Evolutionary conservation across 768 basidiomycete genomes (phyloP).

Genomic region (Hygrocybe punicea): DNA sequence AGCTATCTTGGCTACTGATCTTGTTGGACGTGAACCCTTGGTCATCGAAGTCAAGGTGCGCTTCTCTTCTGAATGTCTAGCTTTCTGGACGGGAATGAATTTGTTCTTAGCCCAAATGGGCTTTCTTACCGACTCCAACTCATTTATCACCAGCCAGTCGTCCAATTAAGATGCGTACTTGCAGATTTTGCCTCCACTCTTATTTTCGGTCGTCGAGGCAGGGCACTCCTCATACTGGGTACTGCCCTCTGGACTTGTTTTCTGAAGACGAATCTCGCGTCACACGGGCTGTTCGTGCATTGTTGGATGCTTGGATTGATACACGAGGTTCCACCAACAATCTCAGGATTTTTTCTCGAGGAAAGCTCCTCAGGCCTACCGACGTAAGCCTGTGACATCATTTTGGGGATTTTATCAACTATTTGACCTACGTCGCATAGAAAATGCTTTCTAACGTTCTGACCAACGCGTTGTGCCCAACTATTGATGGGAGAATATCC

Average conservation of each 20-base stretch:
- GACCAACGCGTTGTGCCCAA: slow-evolving; percentile 11
- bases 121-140: slow-evolving; percentile 67
- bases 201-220: slow-evolving; percentile 46
- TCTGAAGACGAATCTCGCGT: slow-evolving; percentile 65
- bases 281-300: slow-evolving; percentile 54
- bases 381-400: slow-evolving; percentile 44
- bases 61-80: neutral
- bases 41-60: slow-evolving; percentile 90
- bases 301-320: slow-evolving; percentile 72
- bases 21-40: slow-evolving; percentile 61
- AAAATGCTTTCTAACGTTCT: slow-evolving; percentile 10
- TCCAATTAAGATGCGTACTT: slow-evolving; percentile 63
- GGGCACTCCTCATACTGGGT: slow-evolving; percentile 43
- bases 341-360: slow-evolving; percentile 72
- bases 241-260: slow-evolving; percentile 90
- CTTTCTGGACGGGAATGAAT: slow-evolving; percentile 2
- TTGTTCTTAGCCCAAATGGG: slow-evolving; percentile 86
- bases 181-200: slow-evolving; percentile 90
- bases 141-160: slow-evolving; percentile 60
- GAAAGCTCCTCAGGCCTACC: slow-evolving; percentile 53
- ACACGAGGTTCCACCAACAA: slow-evolving; percentile 74
- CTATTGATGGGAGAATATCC: slow-evolving; percentile 1
- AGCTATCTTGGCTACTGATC: slow-evolving; percentile 76
- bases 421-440: neutral
- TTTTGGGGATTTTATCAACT: neutral